Evolutionary conservation across 2,329 filamentous ascomycete genomes (phyloP).

Genomic region (Aureobasidium namibiae): DNA sequence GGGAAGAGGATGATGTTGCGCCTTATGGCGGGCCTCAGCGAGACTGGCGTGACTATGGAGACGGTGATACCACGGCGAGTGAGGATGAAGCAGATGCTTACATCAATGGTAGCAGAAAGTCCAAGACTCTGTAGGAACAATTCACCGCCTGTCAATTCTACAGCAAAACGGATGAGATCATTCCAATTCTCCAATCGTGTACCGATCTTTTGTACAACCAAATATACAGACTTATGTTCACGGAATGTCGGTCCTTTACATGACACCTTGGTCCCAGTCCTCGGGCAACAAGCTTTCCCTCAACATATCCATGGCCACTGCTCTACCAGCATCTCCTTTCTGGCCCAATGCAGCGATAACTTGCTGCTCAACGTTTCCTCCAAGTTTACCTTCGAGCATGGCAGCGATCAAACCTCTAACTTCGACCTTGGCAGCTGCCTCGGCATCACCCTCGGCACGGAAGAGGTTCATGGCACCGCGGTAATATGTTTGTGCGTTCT

Average conservation of each 20-base stretch:
- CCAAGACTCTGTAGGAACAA: neutral
- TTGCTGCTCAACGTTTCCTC: neutral
- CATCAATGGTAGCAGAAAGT: neutral
- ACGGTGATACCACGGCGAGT: conserved; percentile 11
- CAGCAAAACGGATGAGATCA: neutral
- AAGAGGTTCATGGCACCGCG: conserved; percentile 38
- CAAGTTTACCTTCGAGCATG: conserved; percentile 1
- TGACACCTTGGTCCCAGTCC: conserved; percentile 8
- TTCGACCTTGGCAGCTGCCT: conserved; percentile 11
- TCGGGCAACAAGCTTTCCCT: conserved; percentile 7
- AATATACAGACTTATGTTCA: neutral
- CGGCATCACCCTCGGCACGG: conserved; percentile 19
- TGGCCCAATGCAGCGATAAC: neutral
- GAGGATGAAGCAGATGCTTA: conserved; percentile 6
- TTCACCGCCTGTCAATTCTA: too few relatives aligned
- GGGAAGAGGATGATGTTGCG: neutral
- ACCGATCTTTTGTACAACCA: neutral
- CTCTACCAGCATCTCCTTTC: neutral
- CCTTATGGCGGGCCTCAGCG: neutral
- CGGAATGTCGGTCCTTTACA: neutral
- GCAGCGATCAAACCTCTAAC: conserved; percentile 17
- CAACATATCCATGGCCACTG: conserved; percentile 11
- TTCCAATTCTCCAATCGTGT: neutral
- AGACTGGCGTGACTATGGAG: conserved; percentile 2
- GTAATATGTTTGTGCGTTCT: conserved; percentile 52